Evolutionary conservation across 805 yeast genomes (phyloP).

Genomic region (Sungouiozyma ichnusensis): DNA sequence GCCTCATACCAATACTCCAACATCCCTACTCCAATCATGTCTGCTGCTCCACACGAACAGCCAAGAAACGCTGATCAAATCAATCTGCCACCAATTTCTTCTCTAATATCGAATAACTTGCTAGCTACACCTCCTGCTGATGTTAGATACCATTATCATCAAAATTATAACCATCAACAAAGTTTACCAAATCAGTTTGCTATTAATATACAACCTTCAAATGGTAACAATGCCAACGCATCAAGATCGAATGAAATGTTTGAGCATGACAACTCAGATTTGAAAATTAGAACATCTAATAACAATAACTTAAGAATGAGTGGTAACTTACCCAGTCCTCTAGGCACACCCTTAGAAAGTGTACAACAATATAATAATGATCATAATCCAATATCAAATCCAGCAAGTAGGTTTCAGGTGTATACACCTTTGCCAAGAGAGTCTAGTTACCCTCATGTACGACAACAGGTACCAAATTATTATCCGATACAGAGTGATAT

Average conservation of each 20-base stretch:
- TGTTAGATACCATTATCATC: not conserved
- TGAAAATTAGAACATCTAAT: not conserved
- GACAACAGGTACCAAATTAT: not conserved
- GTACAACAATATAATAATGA: not conserved
- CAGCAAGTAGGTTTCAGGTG: not conserved
- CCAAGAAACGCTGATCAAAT: not conserved
- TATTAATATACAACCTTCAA: not conserved
- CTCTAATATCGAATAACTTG: not conserved
- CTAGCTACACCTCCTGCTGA: not conserved
- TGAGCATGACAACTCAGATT: not conserved
- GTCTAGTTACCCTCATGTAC: not conserved
- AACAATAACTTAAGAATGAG: not conserved
- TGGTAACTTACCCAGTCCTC: not conserved
- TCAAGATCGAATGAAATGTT: not conserved
- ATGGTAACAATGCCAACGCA: not conserved
- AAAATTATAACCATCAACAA: not conserved
- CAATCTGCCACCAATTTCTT: not conserved
- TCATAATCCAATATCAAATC: not conserved
- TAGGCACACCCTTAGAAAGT: not conserved
- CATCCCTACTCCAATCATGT: not conserved
- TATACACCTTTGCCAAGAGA: not conserved
- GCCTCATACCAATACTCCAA: not conserved
- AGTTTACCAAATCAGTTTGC: not conserved
- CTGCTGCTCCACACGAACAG: not conserved
- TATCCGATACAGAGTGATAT: not conserved